A percentile compares a stretch with the other conserved stretches of the same genome.
These are phyloP conservation scores for Vigna unguiculata DNA, from an alignment of 306 rosid genomes.

Conservation along the genomic window DNA sequence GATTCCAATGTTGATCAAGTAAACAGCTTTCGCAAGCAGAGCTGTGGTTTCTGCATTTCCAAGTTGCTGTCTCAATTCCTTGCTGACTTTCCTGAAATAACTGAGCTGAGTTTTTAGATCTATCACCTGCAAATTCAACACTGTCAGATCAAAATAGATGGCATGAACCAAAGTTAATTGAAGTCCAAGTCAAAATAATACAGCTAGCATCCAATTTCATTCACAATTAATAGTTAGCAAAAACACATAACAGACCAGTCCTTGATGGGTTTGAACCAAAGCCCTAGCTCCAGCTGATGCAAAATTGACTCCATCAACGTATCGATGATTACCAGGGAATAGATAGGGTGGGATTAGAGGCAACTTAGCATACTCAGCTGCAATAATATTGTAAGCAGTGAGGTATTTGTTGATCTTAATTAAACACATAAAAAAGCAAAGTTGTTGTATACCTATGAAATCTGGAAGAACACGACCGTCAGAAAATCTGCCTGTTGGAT, in stretches of 20 bases:
- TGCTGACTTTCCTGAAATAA: slow-evolving; percentile 55
- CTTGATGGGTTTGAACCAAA: slow-evolving; percentile 56
- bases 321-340: slow-evolving; percentile 48
- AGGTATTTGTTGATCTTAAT: not conserved
- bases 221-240: not conserved
- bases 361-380: slow-evolving; percentile 69
- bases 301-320: slow-evolving; percentile 63
- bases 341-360: slow-evolving; percentile 60
- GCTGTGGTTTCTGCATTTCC: slow-evolving; percentile 54
- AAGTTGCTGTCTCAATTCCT: slow-evolving; percentile 49
- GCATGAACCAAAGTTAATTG: not conserved
- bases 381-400: not conserved
- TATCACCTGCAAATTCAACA: slow-evolving; percentile 57
- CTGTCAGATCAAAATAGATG: not conserved
- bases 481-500: slow-evolving; percentile 57
- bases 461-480: slow-evolving; percentile 60
- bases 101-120: slow-evolving; percentile 59
- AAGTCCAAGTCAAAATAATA: not conserved
- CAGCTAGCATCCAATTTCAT: not conserved
- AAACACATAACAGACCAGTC: slow-evolving; percentile 38
- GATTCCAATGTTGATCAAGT: slow-evolving; percentile 62
- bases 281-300: slow-evolving; percentile 82
- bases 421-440: not conserved
- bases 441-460: slow-evolving; percentile 50
- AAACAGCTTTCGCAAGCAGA: slow-evolving; percentile 64